These are phyloP conservation scores for Cytospora leucostoma DNA, from an alignment of 2,329 filamentous ascomycete genomes.

Conservation along the genomic window DNA sequence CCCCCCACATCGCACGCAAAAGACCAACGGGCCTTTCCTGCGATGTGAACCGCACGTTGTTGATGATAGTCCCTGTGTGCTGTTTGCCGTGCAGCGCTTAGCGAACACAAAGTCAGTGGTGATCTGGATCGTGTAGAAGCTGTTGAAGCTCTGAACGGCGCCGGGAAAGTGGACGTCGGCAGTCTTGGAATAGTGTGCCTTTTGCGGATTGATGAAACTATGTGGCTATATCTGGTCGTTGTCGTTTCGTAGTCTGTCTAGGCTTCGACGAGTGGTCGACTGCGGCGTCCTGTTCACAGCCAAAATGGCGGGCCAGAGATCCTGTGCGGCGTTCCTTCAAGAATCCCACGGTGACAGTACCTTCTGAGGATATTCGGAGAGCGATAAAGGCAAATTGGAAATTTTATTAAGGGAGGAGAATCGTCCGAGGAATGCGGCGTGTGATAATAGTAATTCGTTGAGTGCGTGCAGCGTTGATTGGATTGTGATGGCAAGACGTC, in stretches of 20 bases:
- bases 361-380: constrained; percentile 4
- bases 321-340: constrained; percentile 22
- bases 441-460: constrained; percentile 1
- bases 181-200: not conserved
- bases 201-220: not conserved
- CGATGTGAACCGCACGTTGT: constrained; percentile 30
- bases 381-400: not conserved
- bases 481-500: not conserved
- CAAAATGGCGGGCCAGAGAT: constrained; percentile 18
- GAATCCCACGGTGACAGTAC: not conserved
- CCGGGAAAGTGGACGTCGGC: constrained; percentile 9
- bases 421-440: not conserved
- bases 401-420: not conserved
- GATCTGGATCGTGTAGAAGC: constrained; percentile 8
- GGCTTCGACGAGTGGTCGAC: constrained; percentile 14
- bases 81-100: constrained; percentile 16
- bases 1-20: constrained; percentile 49
- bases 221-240: not conserved
- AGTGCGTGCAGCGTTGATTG: constrained; percentile 1
- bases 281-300: constrained; percentile 25
- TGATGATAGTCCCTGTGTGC: not conserved
- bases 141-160: constrained; percentile 21
- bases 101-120: constrained; percentile 2
- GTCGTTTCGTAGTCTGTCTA: constrained; percentile 1
- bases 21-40: constrained; percentile 37